These are phyloP conservation scores for Nemania diffusa DNA, from an alignment of 2,329 filamentous ascomycete genomes.

Conservation along the genomic window DNA sequence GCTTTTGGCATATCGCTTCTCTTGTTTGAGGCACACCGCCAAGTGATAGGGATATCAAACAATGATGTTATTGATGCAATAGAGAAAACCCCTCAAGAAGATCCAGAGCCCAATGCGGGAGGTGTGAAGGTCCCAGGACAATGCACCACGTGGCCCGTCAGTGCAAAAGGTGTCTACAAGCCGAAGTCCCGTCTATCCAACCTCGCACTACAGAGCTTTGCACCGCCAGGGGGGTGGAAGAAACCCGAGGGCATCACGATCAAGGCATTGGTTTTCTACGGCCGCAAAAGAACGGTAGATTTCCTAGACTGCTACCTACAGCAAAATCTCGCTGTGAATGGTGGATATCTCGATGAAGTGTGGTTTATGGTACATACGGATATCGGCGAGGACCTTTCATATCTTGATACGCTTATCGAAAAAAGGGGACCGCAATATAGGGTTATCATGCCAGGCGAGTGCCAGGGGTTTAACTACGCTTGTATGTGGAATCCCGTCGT, in stretches of 20 bases:
- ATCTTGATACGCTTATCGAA: slow-evolving; percentile 53
- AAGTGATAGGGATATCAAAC: slow-evolving; percentile 33
- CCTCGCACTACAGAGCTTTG: slow-evolving; percentile 39
- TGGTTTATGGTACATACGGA: slow-evolving; percentile 58
- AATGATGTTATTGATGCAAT: slow-evolving; percentile 11
- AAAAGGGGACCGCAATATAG: slow-evolving; percentile 53
- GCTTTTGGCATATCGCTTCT: slow-evolving; percentile 36
- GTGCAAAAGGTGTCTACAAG: slow-evolving; percentile 34
- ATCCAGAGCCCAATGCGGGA: background rate
- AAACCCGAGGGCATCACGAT: slow-evolving; percentile 49
- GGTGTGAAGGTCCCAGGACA: slow-evolving; percentile 31
- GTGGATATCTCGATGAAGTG: slow-evolving; percentile 57
- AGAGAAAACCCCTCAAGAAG: background rate
- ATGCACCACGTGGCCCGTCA: slow-evolving; percentile 47
- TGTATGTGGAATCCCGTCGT: slow-evolving; percentile 50
- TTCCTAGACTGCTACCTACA: slow-evolving; percentile 59
- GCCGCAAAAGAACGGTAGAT: slow-evolving; percentile 56
- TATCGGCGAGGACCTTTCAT: slow-evolving; percentile 52
- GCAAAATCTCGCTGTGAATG: slow-evolving; percentile 57
- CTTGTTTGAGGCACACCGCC: slow-evolving; percentile 40
- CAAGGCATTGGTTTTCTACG: slow-evolving; percentile 59
- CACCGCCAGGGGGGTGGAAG: slow-evolving; percentile 45
- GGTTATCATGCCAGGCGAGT: slow-evolving; percentile 49
- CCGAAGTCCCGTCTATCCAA: background rate
- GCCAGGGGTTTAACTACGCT: slow-evolving; percentile 50